Evolutionary conservation across 345 rosid species (phyloP), one percentile per base, ranked within the genome.

Genomic region (Brassica rapa): DNA sequence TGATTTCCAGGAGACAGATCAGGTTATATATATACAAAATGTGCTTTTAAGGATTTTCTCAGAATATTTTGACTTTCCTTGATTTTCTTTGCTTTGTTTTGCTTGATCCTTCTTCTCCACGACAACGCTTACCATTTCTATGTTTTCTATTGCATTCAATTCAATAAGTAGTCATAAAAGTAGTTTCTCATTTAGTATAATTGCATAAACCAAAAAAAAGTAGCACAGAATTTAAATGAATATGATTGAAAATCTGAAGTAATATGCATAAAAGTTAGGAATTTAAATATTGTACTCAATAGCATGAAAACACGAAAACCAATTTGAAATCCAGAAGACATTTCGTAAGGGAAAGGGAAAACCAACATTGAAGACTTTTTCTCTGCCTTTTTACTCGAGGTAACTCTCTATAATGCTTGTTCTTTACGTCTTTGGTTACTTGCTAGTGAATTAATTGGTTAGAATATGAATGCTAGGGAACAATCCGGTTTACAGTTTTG

Each of bases 21-120:
- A 59, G 61, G 43, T 57, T 75, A 70, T 15, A 35, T 27, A 27
- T 77, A 53, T 8, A 57, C 19, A 51, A 76, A 62, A 51, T 51
- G 35, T 23, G 3, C 33, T 59, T 59, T 68, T 8, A 30, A 46
- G 29, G 53, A 61, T 61, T 41, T 67, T 68, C 56, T 49, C 14
- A 19, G 64, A 70, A 55, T 70, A 55, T 77, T n/a, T 51, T 70
- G 59, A 27, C 66, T 55, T 71, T 71, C 37, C 25, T 77, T 43
- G 37, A 8, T 75, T 76, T 70, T 68, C 24, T 35, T 51, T 51
- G 56, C 56, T 51, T 51, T 51, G 24, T 16, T 53, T 16, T 71
- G 67, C 60, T 53, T 53, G 72, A 66, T 41, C 64, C 71, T 77
- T 77, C 75, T 70, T 65, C 81, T 78, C 53, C 81, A 78, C 81